Evolutionary conservation across 2,329 filamentous ascomycete genomes (phyloP).

Genomic region (Fusarium fracticaudum): DNA sequence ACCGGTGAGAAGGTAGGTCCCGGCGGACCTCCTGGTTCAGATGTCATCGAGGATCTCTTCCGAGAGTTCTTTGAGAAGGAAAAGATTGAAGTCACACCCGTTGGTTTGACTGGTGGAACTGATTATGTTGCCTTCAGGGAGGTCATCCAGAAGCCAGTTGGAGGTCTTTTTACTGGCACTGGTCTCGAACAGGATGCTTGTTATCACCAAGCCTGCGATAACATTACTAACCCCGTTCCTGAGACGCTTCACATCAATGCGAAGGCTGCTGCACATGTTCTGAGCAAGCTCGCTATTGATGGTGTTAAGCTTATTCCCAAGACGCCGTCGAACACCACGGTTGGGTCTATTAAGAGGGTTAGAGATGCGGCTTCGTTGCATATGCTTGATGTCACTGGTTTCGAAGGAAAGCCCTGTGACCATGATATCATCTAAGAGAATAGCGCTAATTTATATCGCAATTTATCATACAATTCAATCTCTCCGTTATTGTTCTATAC

Average conservation of each 20-base stretch:
- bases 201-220: constrained; percentile 51
- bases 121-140: constrained; percentile 71
- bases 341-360: constrained; percentile 24
- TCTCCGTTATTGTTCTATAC: too few species aligned
- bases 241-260: constrained; percentile 46
- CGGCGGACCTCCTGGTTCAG: constrained; percentile 46
- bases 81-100: constrained; percentile 45
- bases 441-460: not conserved
- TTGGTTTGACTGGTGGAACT: constrained; percentile 56
- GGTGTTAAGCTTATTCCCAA: constrained; percentile 40
- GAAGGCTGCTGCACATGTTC: constrained; percentile 59
- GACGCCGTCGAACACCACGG: constrained; percentile 29
- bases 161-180: constrained; percentile 67
- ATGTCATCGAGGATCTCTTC: constrained; percentile 48
- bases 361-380: constrained; percentile 33
- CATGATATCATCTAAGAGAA: constrained; percentile 34
- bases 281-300: constrained; percentile 37
- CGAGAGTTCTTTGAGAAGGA: constrained; percentile 45
- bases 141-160: constrained; percentile 59
- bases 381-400: constrained; percentile 24
- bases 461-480: not conserved
- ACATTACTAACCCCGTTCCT: constrained; percentile 50
- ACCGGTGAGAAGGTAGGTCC: constrained; percentile 50
- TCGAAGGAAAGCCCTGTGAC: constrained; percentile 35
- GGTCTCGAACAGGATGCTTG: constrained; percentile 40